phyloP scores from a whole-genome alignment of 2,329 filamentous ascomycete genomes.

The Davidsoniella australis region DNA sequence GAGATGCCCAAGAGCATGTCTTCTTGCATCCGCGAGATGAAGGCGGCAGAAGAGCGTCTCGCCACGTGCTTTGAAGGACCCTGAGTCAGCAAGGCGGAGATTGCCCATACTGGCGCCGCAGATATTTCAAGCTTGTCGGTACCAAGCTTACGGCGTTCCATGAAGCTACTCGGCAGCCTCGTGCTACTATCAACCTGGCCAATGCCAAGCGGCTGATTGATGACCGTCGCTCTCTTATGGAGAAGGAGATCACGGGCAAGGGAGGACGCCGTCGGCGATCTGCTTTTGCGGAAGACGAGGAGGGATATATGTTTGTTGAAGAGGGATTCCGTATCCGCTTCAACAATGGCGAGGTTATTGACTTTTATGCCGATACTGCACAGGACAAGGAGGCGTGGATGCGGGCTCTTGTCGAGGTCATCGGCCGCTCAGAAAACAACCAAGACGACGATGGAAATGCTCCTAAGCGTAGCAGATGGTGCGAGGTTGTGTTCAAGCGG shows the following conservation, averaged over 20 bases:
- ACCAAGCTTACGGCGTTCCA: constrained; percentile 90
- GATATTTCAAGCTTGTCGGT: constrained; percentile 88
- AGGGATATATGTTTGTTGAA: constrained; percentile 99
- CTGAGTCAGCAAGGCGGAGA: constrained; percentile 95
- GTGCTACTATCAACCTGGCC: constrained; percentile 88
- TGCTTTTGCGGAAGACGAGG: constrained; percentile 93
- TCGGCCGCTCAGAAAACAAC: constrained; percentile 34
- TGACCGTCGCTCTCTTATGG: constrained; percentile 66
- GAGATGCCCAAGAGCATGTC: constrained; percentile 99
- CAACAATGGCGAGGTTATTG: constrained; percentile 93
- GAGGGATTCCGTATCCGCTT: constrained; percentile 98
- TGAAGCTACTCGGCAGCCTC: constrained; percentile 84
- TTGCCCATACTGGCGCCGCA: constrained; percentile 96
- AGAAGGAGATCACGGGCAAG: constrained; percentile 65
- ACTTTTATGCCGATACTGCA: constrained; percentile 87
- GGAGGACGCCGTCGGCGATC: constrained; percentile 73
- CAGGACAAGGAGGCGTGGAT: constrained; percentile 91
- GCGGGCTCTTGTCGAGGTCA: constrained; percentile 61
- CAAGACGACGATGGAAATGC: constrained; percentile 27
- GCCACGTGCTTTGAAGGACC: constrained; percentile 71
- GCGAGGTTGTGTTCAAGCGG: constrained; percentile 46
- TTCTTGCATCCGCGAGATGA: constrained; percentile 82
- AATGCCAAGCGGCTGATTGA: constrained; percentile 91
- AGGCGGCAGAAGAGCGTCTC: constrained; percentile 68
- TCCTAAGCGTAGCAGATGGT: constrained; percentile 43